phyloP scores from a whole-genome alignment of 306 rosid species.

The Quercus wislizeni region DNA sequence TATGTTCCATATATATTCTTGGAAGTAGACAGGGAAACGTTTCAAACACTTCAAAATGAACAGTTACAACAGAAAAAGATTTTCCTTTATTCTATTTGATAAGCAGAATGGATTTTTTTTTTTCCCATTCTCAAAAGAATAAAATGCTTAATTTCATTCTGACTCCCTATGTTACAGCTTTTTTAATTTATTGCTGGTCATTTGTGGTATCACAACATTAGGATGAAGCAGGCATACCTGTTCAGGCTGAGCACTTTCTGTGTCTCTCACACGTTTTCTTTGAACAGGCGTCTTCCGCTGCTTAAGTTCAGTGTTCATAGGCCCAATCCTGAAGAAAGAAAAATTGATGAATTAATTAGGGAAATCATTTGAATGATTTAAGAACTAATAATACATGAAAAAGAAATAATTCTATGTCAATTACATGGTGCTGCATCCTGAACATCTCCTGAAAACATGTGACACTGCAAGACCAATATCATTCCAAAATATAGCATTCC shows the following conservation, averaged over 20 bases:
- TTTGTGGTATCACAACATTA: neutral
- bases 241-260: neutral
- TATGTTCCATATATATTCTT: too few species aligned
- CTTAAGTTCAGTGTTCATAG: neutral
- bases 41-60: too few species aligned
- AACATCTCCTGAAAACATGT: neutral
- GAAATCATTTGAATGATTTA: neutral
- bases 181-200: too few species aligned
- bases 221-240: neutral
- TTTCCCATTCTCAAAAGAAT: too few species aligned
- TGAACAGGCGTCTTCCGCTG: neutral
- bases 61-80: too few species aligned
- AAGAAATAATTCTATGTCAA: neutral
- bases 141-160: too few species aligned
- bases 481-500: neutral
- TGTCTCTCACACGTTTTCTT: neutral
- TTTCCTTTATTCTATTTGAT: too few species aligned
- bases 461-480: neutral
- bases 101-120: too few species aligned
- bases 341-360: neutral
- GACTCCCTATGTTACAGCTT: too few species aligned
- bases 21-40: too few species aligned
- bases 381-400: neutral
- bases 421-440: neutral
- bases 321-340: conserved; percentile 3